phyloP scores from a whole-genome alignment of 768 basidiomycete species.

The Boletus tomentosulus region DNA sequence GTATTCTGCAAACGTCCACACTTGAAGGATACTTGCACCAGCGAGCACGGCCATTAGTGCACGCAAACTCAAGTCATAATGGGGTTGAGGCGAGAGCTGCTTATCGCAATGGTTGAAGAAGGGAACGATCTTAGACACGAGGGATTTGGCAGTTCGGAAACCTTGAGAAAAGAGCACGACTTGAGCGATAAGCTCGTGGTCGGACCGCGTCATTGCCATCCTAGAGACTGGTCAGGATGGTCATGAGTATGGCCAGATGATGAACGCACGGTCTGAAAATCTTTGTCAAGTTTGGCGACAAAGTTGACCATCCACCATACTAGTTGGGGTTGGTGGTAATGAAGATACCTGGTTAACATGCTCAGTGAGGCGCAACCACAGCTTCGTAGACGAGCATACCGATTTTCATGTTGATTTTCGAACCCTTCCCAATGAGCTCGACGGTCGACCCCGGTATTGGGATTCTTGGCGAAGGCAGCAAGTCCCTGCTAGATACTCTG shows the following conservation, averaged over 20 bases:
- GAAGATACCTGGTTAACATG: constrained; percentile 71
- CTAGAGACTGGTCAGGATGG: constrained; percentile 37
- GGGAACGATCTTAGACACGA: constrained; percentile 98
- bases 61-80: constrained; percentile 98
- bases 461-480: constrained; percentile 74
- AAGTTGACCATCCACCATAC: constrained; percentile 92
- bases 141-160: constrained; percentile 93
- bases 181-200: constrained; percentile 97
- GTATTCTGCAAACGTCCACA: constrained; percentile 70
- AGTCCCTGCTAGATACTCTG: constrained; percentile 98
- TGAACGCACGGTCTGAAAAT: constrained; percentile 81
- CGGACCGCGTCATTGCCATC: constrained; percentile 99
- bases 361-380: constrained; percentile 1
- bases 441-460: constrained; percentile 67
- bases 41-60: constrained; percentile 95
- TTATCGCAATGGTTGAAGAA: constrained; percentile 99
- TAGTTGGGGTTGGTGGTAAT: constrained; percentile 95
- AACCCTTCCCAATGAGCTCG: constrained; percentile 89
- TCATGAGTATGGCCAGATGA: neutral
- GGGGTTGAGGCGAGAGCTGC: constrained; percentile 93
- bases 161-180: constrained; percentile 99
- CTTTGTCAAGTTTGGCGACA: constrained; percentile 86
- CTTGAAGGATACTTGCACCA: constrained; percentile 95
- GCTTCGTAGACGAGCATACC: constrained; percentile 40
- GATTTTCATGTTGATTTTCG: constrained; percentile 92